phyloP scores from a whole-genome alignment of 441 rosid genomes.

The Pelargonium australe region DNA sequence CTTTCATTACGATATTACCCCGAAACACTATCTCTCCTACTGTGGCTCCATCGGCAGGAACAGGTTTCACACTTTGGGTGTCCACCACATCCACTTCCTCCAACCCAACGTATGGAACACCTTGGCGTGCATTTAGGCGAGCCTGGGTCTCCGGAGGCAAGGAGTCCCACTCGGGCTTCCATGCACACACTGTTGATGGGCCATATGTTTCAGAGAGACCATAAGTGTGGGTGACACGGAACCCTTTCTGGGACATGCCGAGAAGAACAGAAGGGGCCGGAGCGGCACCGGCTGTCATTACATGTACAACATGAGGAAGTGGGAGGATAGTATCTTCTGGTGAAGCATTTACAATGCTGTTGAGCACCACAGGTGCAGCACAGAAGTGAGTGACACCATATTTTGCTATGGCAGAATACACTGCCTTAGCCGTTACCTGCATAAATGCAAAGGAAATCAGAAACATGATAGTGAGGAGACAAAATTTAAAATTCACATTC shows the following conservation, averaged over 20 bases:
- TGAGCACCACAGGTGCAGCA: slow-evolving; percentile 87
- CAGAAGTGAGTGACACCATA: slow-evolving; percentile 72
- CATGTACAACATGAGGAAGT: slow-evolving; percentile 66
- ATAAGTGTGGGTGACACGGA: slow-evolving; percentile 72
- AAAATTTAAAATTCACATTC: background rate
- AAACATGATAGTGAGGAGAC: background rate
- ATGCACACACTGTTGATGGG: slow-evolving; percentile 75
- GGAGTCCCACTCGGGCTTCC: slow-evolving; percentile 93
- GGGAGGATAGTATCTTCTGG: slow-evolving; percentile 71
- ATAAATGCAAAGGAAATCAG: background rate
- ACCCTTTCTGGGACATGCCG: slow-evolving; percentile 68
- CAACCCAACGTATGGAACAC: slow-evolving; percentile 60
- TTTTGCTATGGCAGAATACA: slow-evolving; percentile 69
- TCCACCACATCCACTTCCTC: slow-evolving; percentile 73
- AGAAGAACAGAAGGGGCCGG: slow-evolving; percentile 76
- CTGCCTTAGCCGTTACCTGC: slow-evolving; percentile 81
- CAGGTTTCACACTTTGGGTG: slow-evolving; percentile 52
- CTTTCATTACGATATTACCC: slow-evolving; percentile 82
- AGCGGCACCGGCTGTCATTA: slow-evolving; percentile 89
- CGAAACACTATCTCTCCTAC: slow-evolving; percentile 79
- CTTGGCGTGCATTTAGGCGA: slow-evolving; percentile 91
- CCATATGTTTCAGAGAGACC: slow-evolving; percentile 94
- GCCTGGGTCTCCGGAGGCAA: slow-evolving; percentile 64
- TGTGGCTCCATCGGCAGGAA: slow-evolving; percentile 75
- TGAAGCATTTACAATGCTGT: slow-evolving; percentile 68